Evolutionary conservation across 441 rosid species (phyloP).

Genomic region (Erodium chrysanthum): DNA sequence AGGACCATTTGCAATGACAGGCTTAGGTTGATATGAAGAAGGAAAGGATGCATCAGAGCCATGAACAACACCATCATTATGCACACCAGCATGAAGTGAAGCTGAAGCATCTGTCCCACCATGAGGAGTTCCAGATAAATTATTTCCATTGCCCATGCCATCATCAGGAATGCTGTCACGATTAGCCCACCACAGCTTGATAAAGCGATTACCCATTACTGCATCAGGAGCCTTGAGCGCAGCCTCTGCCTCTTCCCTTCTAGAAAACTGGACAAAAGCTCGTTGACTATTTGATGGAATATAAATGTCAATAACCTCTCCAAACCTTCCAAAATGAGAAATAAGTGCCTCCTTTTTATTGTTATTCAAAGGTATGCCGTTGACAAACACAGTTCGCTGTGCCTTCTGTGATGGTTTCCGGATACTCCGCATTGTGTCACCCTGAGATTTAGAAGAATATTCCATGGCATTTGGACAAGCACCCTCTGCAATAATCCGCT

Average conservation of each 20-base stretch:
- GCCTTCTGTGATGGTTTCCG: constrained; percentile 80
- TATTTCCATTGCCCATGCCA: constrained; percentile 34
- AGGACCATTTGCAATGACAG: constrained; percentile 35
- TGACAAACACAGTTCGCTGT: constrained; percentile 74
- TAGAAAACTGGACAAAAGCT: constrained; percentile 93
- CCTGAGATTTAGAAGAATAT: constrained; percentile 34
- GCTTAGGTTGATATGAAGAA: constrained; percentile 41
- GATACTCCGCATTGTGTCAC: constrained; percentile 30
- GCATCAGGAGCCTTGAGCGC: constrained; percentile 98
- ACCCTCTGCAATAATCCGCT: constrained; percentile 35
- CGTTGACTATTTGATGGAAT: constrained; percentile 72
- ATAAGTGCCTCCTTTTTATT: constrained; percentile 74
- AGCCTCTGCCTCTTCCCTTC: constrained; percentile 94
- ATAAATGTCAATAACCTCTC: constrained; percentile 79
- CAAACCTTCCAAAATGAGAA: constrained; percentile 87
- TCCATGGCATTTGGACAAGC: constrained; percentile 36
- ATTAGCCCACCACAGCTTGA: constrained; percentile 98
- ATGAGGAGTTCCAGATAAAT: constrained; percentile 31
- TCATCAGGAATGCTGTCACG: constrained; percentile 77
- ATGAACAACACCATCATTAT: constrained; percentile 33
- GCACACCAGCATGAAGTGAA: constrained; percentile 31
- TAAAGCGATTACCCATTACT: constrained; percentile 98
- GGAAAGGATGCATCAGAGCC: constrained; percentile 32
- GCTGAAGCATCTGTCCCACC: constrained; percentile 33
- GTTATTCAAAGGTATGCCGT: constrained; percentile 64